Evolutionary conservation across 768 basidiomycete genomes (phyloP).

Genomic region (Termitomyces sp.): DNA sequence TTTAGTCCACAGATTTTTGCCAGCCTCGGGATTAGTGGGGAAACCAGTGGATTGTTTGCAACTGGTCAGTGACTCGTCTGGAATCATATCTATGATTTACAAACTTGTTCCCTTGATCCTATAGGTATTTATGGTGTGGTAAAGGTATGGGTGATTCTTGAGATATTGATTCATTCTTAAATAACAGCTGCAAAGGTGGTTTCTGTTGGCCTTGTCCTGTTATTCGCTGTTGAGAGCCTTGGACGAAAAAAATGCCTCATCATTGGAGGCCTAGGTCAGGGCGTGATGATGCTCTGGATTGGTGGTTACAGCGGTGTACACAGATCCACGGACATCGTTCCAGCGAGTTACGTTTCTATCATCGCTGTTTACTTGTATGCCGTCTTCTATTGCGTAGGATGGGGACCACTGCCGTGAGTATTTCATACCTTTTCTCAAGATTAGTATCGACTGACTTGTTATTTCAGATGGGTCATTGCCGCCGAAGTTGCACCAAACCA

Average conservation of each 20-base stretch:
- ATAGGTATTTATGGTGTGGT: slow-evolving; percentile 31
- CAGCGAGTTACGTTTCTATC: slow-evolving; percentile 40
- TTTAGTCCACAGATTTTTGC: slow-evolving; percentile 51
- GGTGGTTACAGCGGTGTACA: slow-evolving; percentile 36
- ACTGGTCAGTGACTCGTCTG: slow-evolving; percentile 31
- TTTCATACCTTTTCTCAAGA: neutral
- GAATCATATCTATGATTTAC: neutral
- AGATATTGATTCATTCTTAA: neutral
- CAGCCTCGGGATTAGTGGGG: slow-evolving; percentile 41
- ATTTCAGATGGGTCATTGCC: slow-evolving; percentile 33
- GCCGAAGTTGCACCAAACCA: slow-evolving; percentile 43
- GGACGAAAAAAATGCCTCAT: slow-evolving; percentile 49
- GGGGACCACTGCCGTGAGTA: slow-evolving; percentile 34
- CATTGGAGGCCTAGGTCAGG: slow-evolving; percentile 46
- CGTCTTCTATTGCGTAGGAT: slow-evolving; percentile 41
- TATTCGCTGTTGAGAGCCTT: slow-evolving; percentile 43
- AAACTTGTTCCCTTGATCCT: neutral
- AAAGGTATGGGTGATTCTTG: slow-evolving; percentile 19
- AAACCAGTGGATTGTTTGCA: slow-evolving; percentile 40
- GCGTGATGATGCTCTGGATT: slow-evolving; percentile 45
- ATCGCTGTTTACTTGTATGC: slow-evolving; percentile 44
- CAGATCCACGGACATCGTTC: slow-evolving; percentile 23
- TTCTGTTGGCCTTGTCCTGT: slow-evolving; percentile 33
- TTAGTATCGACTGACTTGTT: neutral
- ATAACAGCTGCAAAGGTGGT: slow-evolving; percentile 28